Evolutionary conservation across 768 basidiomycete genomes (phyloP).

Genomic region (Pleurotus tuoliensis): DNA sequence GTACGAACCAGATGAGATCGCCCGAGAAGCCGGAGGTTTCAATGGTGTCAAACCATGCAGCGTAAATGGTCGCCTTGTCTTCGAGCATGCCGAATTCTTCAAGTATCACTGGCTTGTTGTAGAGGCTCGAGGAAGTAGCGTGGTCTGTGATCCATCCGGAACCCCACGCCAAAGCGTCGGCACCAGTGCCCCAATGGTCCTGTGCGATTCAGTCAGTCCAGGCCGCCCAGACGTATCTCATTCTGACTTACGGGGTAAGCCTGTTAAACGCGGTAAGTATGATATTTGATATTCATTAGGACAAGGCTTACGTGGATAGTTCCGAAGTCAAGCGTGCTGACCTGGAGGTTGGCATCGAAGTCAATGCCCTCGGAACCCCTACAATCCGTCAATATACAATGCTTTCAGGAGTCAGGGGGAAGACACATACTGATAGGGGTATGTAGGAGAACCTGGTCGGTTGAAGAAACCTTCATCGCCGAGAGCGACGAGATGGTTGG

Average conservation of each 20-base stretch:
- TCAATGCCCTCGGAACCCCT: conserved; percentile 58
- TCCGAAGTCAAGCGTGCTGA: conserved; percentile 59
- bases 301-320: conserved; percentile 52
- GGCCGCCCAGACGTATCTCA: not conserved
- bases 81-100: conserved; percentile 63
- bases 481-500: conserved; percentile 35
- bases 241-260: conserved; percentile 26
- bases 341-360: conserved; percentile 54
- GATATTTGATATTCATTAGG: not conserved
- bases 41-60: conserved; percentile 51
- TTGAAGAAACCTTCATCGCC: conserved; percentile 69
- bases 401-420: not conserved
- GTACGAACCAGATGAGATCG: conserved; percentile 51
- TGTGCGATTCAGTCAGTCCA: conserved; percentile 15
- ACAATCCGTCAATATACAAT: not conserved
- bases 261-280: conserved; percentile 14
- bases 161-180: conserved; percentile 45
- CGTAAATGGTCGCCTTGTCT: conserved; percentile 44
- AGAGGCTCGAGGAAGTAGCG: conserved; percentile 40
- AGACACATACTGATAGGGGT: conserved; percentile 47
- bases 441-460: conserved; percentile 40
- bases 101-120: conserved; percentile 58
- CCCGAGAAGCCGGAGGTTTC: conserved; percentile 55
- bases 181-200: conserved; percentile 45
- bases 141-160: conserved; percentile 63